These are phyloP conservation scores for Entomophthora muscae DNA, from an alignment of 371 early-diverging fungal genomes.

Conservation along the genomic window DNA sequence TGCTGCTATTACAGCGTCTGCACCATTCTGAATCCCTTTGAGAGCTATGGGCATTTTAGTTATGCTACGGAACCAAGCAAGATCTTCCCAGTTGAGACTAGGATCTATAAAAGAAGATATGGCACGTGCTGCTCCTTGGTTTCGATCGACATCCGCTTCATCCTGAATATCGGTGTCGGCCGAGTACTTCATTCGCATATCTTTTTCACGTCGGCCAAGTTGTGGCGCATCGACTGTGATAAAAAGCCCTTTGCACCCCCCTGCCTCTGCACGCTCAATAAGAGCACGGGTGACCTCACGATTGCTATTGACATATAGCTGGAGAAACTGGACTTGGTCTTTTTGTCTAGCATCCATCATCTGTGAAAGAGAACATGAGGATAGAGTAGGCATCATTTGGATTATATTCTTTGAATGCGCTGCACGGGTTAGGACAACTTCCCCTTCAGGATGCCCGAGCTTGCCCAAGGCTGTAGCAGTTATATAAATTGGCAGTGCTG, in stretches of 20 bases:
- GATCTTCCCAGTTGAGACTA: constrained; percentile 65
- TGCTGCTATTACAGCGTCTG: constrained; percentile 78
- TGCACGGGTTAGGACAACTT: constrained; percentile 44
- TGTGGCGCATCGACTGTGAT: constrained; percentile 88
- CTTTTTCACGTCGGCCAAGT: constrained; percentile 73
- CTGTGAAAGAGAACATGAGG: constrained; percentile 49
- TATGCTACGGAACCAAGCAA: constrained; percentile 66
- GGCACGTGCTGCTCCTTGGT: constrained; percentile 52
- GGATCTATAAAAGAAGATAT: constrained; percentile 62
- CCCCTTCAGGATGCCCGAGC: constrained; percentile 59
- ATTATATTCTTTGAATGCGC: constrained; percentile 25
- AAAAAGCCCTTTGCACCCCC: constrained; percentile 70
- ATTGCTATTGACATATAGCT: constrained; percentile 80
- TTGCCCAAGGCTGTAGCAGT: constrained; percentile 45
- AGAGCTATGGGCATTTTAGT: constrained; percentile 74
- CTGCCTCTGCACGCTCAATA: constrained; percentile 56
- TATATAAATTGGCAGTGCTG: constrained; percentile 28
- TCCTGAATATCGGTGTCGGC: constrained; percentile 11
- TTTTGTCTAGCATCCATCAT: constrained; percentile 25
- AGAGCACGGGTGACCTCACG: constrained; percentile 48
- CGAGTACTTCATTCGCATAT: constrained; percentile 53
- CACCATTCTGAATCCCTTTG: constrained; percentile 81
- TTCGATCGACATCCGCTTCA: constrained; percentile 15
- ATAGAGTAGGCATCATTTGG: constrained; percentile 55
- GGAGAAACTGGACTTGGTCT: constrained; percentile 32